Evolutionary conservation across 495 filamentous ascomycete genomes (phyloP).

Genomic region (Penicillium steckii): DNA sequence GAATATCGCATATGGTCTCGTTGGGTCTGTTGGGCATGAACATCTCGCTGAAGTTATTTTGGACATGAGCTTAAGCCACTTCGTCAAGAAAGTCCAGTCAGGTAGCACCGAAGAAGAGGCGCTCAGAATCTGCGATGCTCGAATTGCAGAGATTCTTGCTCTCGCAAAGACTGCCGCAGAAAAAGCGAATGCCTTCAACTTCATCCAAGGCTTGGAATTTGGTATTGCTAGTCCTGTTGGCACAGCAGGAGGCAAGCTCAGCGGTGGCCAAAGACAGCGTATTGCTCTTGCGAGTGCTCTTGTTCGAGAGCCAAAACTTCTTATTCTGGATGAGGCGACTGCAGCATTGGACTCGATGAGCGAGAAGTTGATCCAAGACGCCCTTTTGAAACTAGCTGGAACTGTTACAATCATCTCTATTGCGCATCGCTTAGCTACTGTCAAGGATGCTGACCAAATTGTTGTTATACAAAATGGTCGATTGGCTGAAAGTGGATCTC

Average conservation of each 20-base stretch:
- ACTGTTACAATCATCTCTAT: not conserved
- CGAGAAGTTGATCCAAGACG: not conserved
- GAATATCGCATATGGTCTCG: not conserved
- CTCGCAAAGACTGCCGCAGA: constrained; percentile 28
- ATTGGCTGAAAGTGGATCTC: not conserved
- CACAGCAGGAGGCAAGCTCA: constrained; percentile 69
- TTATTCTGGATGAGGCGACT: constrained; percentile 35
- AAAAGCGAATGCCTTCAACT: constrained; percentile 60
- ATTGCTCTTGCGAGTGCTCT: constrained; percentile 72
- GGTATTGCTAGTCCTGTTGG: constrained; percentile 44
- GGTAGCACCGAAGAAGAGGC: not conserved
- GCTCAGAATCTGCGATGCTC: not conserved
- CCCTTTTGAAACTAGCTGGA: not conserved
- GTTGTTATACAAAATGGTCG: not conserved
- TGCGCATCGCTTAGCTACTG: not conserved
- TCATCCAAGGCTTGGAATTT: not conserved
- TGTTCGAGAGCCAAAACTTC: constrained; percentile 62
- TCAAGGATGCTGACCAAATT: constrained; percentile 2
- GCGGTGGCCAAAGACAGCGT: constrained; percentile 79
- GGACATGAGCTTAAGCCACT: not conserved
- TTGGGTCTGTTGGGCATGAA: not conserved
- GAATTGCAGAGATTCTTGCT: not conserved
- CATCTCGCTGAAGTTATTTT: not conserved
- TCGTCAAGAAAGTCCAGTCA: not conserved
- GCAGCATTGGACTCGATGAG: not conserved